phyloP scores from a whole-genome alignment of 495 filamentous ascomycete species.

The Neurospora sp. region DNA sequence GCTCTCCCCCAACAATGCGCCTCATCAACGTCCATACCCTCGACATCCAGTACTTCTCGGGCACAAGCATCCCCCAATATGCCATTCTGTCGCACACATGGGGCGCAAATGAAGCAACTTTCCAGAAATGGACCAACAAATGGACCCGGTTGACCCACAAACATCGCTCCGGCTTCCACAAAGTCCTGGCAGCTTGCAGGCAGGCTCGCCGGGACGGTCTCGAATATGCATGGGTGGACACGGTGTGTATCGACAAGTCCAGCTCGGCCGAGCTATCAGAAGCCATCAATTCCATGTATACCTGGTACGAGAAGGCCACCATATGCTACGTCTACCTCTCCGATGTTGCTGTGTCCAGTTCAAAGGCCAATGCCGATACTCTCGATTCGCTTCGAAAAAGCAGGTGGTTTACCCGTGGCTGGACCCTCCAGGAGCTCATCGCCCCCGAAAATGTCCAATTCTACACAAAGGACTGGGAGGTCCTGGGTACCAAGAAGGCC shows the following conservation, averaged over 20 bases:
- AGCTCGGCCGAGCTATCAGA: slow-evolving; percentile 35
- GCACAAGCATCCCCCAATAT: slow-evolving; percentile 15
- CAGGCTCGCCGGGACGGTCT: slow-evolving; percentile 8
- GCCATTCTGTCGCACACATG: slow-evolving; percentile 31
- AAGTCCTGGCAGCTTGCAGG: slow-evolving; percentile 13
- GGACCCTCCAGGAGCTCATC: slow-evolving; percentile 34
- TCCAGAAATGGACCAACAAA: slow-evolving; percentile 18
- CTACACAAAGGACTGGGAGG: slow-evolving; percentile 20
- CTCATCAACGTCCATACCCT: slow-evolving; percentile 22
- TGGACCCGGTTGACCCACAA: slow-evolving; percentile 9
- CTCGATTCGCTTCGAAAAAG: slow-evolving; percentile 5
- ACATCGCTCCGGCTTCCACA: slow-evolving; percentile 20
- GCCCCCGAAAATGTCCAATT: slow-evolving; percentile 22
- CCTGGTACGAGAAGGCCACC: slow-evolving; percentile 26
- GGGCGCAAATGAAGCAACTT: slow-evolving; percentile 20
- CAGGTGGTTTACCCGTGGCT: slow-evolving; percentile 31
- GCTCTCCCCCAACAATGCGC: slow-evolving; percentile 11
- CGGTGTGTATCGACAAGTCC: slow-evolving; percentile 36
- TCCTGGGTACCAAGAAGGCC: slow-evolving; percentile 18
- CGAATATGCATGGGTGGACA: slow-evolving; percentile 30
- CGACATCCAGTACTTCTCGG: slow-evolving; percentile 22
- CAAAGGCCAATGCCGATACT: not conserved
- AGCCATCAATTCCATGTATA: slow-evolving; percentile 35
- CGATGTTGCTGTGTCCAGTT: slow-evolving; percentile 15
- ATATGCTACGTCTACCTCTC: slow-evolving; percentile 33